These are phyloP conservation scores for Petunia axillaris DNA, from an alignment of 257 asterid species.

Conservation along the genomic window DNA sequence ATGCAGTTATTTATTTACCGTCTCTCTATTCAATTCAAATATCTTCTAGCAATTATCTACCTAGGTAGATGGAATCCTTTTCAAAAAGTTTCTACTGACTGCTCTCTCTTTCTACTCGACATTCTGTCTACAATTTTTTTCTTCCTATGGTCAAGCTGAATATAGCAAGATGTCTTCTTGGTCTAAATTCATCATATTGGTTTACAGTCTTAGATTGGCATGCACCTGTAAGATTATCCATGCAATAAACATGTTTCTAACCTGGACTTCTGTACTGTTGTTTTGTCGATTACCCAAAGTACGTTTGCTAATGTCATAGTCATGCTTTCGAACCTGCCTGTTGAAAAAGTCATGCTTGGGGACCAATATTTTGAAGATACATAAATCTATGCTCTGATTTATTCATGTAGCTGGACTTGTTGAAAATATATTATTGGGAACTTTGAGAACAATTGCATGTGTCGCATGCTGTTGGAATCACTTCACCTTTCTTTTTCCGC, in stretches of 20 bases:
- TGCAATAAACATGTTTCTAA: neutral
- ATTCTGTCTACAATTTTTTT: neutral
- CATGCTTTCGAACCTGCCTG: neutral
- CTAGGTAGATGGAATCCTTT: neutral
- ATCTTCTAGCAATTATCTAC: neutral
- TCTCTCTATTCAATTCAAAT: neutral
- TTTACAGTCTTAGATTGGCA: neutral
- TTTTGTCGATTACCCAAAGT: neutral
- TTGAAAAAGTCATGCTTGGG: neutral
- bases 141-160: neutral
- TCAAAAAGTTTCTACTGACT: neutral
- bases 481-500: neutral
- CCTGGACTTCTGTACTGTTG: neutral
- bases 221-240: neutral
- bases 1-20: slow-evolving; percentile 3
- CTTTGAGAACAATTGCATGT: neutral
- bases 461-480: neutral
- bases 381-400: neutral
- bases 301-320: neutral
- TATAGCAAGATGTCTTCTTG: neutral
- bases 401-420: neutral
- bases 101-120: neutral
- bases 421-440: neutral
- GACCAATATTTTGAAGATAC: neutral
- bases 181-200: slow-evolving; percentile 8